Conservation (phyloP, 2,329 filamentous ascomycete genomes). For the Zalaria obscura region DNA sequence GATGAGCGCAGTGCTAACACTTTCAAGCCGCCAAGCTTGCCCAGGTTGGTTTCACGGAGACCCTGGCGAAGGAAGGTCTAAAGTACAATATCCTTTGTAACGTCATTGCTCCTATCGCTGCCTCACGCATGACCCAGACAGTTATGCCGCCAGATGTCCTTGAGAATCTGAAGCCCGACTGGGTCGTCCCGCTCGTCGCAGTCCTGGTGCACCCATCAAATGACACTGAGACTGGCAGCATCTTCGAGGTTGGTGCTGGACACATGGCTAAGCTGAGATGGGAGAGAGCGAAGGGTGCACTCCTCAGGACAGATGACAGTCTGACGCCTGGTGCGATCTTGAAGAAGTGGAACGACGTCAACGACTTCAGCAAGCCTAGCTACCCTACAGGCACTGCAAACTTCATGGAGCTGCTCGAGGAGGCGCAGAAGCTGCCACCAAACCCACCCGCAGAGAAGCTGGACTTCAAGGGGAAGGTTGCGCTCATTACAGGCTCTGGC, state of each 20-base stretch:
- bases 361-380: conserved; percentile 71
- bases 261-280: conserved; percentile 87
- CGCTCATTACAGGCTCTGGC: conserved; percentile 75
- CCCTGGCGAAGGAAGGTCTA: conserved; percentile 86
- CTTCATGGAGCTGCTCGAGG: conserved; percentile 73
- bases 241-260: conserved; percentile 88
- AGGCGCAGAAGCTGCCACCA: conserved; percentile 62
- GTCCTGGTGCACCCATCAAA: conserved; percentile 77
- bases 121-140: conserved; percentile 88
- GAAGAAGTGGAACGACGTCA: conserved; percentile 77
- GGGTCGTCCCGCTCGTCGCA: conserved; percentile 87
- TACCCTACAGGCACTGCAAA: conserved; percentile 77
- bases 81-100: conserved; percentile 98
- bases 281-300: conserved; percentile 80
- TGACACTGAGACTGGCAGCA: conserved; percentile 66
- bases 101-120: conserved; percentile 88
- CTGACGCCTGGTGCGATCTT: conserved; percentile 81
- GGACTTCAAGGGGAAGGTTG: conserved; percentile 74
- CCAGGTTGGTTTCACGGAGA: conserved; percentile 94
- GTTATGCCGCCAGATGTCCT: conserved; percentile 91
- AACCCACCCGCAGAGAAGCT: conserved; percentile 60
- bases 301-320: conserved; percentile 76
- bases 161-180: conserved; percentile 75
- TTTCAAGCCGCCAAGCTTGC: conserved; percentile 70
- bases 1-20: conserved; percentile 12